A percentile compares a stretch with the other conserved stretches of the same genome.
These are phyloP conservation scores for Skeletonema tropicum DNA, from an alignment of 108 stramenopile species.

Conservation along the genomic window DNA sequence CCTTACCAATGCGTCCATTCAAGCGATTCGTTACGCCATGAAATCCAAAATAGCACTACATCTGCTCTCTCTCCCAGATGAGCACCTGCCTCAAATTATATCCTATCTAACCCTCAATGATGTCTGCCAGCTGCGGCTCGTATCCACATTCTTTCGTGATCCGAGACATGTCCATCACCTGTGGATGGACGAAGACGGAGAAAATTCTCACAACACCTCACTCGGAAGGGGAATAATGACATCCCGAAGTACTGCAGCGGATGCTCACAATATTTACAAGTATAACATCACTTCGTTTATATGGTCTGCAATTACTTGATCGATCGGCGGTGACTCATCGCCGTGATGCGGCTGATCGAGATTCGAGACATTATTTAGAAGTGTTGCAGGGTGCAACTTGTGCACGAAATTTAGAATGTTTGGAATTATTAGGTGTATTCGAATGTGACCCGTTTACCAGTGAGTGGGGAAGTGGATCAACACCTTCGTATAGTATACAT, in stretches of 20 bases:
- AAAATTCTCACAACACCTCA: neutral
- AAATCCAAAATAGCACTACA: neutral
- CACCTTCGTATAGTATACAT: neutral
- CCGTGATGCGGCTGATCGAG: neutral
- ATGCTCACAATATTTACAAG: neutral
- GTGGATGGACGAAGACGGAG: neutral
- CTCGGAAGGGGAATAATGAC: neutral
- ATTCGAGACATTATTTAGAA: neutral
- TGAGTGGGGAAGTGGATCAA: neutral
- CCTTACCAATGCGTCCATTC: too few relatives aligned
- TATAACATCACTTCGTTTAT: neutral
- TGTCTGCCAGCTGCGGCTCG: neutral
- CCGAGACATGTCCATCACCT: neutral
- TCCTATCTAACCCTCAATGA: neutral
- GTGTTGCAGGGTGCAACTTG: neutral
- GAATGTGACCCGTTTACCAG: slow-evolving; percentile 1
- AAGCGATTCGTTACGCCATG: too few relatives aligned
- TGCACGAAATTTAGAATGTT: neutral
- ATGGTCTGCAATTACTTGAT: neutral
- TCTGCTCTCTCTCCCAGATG: neutral
- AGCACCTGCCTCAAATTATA: slow-evolving; percentile 2
- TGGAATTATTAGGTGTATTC: neutral
- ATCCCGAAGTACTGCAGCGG: neutral
- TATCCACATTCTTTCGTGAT: neutral
- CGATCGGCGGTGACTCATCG: neutral